Base-by-base conservation (phyloP, 176 grass and related monocot genomes). In the Themeda triandra region DNA sequence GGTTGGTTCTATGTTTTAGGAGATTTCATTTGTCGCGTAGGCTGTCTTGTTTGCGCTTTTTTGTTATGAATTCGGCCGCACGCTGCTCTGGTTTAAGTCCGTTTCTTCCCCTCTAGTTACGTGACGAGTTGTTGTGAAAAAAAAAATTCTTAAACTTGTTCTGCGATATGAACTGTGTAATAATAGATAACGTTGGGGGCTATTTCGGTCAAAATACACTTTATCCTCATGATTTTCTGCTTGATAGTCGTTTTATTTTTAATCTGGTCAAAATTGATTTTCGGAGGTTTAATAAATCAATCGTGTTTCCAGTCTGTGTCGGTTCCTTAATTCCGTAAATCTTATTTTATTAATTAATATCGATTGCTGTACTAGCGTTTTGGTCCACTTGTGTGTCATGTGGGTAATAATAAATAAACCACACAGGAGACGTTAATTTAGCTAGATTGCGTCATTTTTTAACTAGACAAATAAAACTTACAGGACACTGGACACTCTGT, bases 11-110 rank as follows among this genome's bases (percentile, higher is more conserved):
- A 25, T n/a, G 51, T 54, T 42, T n/a, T 48, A 29, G 58, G 71
- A 48, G 80, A 82, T 80, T 92, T 87, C 77, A 81, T 88, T 78
- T 51, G 65, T 40, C 48, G 28, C 65, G 46, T 32, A 21, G 28
- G 0, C 45, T 70, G 60, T 40, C 36, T 1, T 67, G 41, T 21
- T 45, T 24, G 42, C 30, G 42, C 58, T 67, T 65, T 82, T 67
- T 37, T 2, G 17, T 73, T 44, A 29, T 78, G 46, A 73, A 75
- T 73, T 84, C 27, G 29, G n/a, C 6, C 45, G 25, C 23, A 78
- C 54, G 41, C 15, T 5, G 82, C 21, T 76, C 5, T 44, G 32
- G 32, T 69, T 74, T 81, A 69, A 28, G 70, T 25, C 11, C 18
- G 23, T 66, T 36, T 24, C 11, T 13, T 9, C 70, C 7, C 29